A percentile compares a stretch with the other conserved stretches of the same genome.
These are phyloP conservation scores for Terana coerulea DNA, from an alignment of 768 basidiomycete species.

Conservation along the genomic window DNA sequence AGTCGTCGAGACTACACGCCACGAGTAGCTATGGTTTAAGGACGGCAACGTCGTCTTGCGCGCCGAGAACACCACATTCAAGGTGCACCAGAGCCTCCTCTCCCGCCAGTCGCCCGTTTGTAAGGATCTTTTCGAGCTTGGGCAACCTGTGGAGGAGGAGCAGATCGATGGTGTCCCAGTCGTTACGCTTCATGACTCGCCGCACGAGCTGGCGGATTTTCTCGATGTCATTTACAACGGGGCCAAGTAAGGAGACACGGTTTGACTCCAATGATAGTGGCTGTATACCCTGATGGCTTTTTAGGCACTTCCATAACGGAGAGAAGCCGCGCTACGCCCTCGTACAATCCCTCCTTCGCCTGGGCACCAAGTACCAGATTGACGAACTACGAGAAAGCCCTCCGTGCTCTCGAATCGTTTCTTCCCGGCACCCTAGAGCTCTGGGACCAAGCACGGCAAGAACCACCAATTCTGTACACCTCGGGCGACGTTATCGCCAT, in stretches of 20 bases:
- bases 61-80: background rate
- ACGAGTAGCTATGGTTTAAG: slow-evolving; percentile 5
- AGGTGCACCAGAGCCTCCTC: slow-evolving; percentile 2
- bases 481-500: background rate
- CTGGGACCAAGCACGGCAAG: background rate
- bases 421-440: background rate
- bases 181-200: slow-evolving; percentile 1
- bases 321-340: background rate
- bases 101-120: slow-evolving; percentile 39
- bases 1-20: no score
- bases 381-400: slow-evolving; percentile 2
- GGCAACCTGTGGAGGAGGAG: slow-evolving; percentile 40
- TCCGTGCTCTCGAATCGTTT: background rate
- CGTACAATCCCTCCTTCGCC: background rate
- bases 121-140: slow-evolving; percentile 62
- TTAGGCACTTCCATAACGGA: background rate
- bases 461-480: background rate
- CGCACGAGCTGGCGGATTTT: background rate
- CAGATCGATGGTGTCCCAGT: background rate
- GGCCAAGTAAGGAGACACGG: background rate
- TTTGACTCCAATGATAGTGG: no score
- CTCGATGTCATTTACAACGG: slow-evolving; percentile 2
- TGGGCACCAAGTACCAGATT: slow-evolving; percentile 1
- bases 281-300: background rate
- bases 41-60: slow-evolving; percentile 7